Conservation (phyloP, 331 rosid genomes). For the Saraca asoca region DNA sequence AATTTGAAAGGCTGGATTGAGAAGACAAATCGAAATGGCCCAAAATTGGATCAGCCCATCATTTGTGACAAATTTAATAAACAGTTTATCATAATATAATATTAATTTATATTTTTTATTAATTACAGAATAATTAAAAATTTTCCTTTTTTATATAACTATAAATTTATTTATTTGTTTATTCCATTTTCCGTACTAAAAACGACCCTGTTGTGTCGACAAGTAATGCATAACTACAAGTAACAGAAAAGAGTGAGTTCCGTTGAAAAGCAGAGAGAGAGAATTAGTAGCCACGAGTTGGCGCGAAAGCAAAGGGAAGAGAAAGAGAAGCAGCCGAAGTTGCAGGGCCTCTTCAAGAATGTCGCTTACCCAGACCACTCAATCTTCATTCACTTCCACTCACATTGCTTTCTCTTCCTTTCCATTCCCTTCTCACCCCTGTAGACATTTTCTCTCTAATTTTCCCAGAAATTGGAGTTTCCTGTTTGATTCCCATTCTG, state of each 20-base stretch:
- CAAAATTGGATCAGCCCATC: too few species aligned
- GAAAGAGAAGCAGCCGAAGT: slow-evolving; percentile 62
- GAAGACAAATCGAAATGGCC: too few species aligned
- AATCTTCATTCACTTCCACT: slow-evolving; percentile 56
- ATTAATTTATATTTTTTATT: too few species aligned
- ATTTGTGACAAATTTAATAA: too few species aligned
- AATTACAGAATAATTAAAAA: too few species aligned
- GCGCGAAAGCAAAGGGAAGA: slow-evolving; percentile 77
- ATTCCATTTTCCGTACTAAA: background rate
- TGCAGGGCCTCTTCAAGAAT: slow-evolving; percentile 66
- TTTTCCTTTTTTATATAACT: too few species aligned
- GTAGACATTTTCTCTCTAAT: slow-evolving; percentile 20
- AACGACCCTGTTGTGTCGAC: background rate
- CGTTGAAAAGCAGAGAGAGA: background rate
- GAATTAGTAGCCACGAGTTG: slow-evolving; percentile 67
- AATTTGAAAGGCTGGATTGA: too few species aligned
- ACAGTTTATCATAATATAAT: too few species aligned
- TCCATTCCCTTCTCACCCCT: slow-evolving; percentile 14
- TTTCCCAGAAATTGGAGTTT: slow-evolving; percentile 31
- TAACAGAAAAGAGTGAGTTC: background rate
- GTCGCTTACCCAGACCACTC: slow-evolving; percentile 53
- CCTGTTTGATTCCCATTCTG: background rate
- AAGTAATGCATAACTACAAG: background rate
- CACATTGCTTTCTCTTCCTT: slow-evolving; percentile 31
- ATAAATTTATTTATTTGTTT: too few species aligned